Base-by-base conservation (phyloP, 1,284 basidiomycete genomes). In the Rugiboletus extremiorientalis region DNA sequence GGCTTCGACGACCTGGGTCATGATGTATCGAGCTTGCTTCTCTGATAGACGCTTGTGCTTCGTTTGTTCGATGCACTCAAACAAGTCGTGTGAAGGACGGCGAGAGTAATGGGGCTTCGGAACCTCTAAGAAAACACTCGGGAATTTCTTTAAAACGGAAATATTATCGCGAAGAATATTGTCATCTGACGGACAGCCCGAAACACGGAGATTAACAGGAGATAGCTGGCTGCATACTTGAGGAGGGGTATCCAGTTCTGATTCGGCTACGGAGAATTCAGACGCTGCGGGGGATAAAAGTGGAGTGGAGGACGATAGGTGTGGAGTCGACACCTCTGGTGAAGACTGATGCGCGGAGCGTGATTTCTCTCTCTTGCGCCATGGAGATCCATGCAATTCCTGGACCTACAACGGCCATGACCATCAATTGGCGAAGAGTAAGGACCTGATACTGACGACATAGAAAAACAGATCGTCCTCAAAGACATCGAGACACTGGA, bases 61-160 rank as follows among this genome's bases (percentile, higher is more conserved):
- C 38, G 85, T 86, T 67, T 92, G 89, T 73, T 96, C 94, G 57
- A 96, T 94, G 71, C 91, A 96, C 70, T 96, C 94, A 64, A 96
- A 96, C 45, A 97, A 78, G 69, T 97, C 94, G 72, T 95, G 87
- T 22, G 92, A 94, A 41, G 91, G 82, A 40, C 93, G 83, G 28
- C 91, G 83, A 47, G 82, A 76, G 76, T 88, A 88, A 41, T 76
- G 74, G 7, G 83, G 81, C 25, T 80, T 79, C 10, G 64, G 66
- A 14, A 62, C 58, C n/a, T 63, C 61, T 27, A 61, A 47, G 28
- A 49, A 59, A 44, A 60, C 28, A 33, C 55, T 56, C 28, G 60
- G 38, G 8, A 52, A 38, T 27, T 65, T 54, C 34, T 61, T 55
- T 31, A 55, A 51, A 57, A 50, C 25, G 22, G 62, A 28, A 14